phyloP scores from a whole-genome alignment of 192 early-diverging fungal genomes.

The Coemansia sp. region DNA sequence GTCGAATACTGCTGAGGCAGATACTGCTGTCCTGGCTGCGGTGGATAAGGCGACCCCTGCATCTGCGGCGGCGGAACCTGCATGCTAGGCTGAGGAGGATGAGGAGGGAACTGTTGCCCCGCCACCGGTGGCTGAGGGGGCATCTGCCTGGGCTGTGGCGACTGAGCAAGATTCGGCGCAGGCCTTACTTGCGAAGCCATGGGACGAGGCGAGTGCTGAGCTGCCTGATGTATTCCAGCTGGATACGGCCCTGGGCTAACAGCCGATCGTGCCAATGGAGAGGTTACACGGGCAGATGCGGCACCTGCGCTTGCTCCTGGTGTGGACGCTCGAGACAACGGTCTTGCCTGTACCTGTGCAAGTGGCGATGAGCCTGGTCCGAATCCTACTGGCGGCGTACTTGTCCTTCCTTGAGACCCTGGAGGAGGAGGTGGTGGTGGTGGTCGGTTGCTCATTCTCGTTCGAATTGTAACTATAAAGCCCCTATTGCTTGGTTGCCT shows the following conservation, averaged over 20 bases:
- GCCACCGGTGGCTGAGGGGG: neutral
- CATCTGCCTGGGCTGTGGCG: neutral
- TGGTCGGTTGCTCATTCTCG: slow-evolving; percentile 19
- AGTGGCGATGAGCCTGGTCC: slow-evolving; percentile 50
- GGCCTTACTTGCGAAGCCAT: neutral
- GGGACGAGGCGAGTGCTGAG: too few relatives aligned
- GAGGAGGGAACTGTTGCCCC: neutral
- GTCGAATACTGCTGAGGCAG: slow-evolving; percentile 18
- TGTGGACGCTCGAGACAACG: slow-evolving; percentile 38
- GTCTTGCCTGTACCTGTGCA: slow-evolving; percentile 43
- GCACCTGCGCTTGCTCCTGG: slow-evolving; percentile 20
- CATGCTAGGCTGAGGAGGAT: neutral
- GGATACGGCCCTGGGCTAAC: slow-evolving; percentile 3
- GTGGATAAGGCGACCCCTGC: neutral
- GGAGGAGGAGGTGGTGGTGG: slow-evolving; percentile 35
- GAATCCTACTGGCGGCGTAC: slow-evolving; percentile 47
- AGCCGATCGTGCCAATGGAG: slow-evolving; percentile 28
- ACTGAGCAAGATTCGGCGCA: too few relatives aligned
- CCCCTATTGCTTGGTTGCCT: too few relatives aligned
- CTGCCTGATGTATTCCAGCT: too few relatives aligned
- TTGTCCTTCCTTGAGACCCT: slow-evolving; percentile 18
- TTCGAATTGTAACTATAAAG: too few relatives aligned
- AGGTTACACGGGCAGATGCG: slow-evolving; percentile 32
- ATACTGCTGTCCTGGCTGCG: neutral
- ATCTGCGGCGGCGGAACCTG: slow-evolving; percentile 7